A percentile compares a stretch with the other conserved stretches of the same genome.
phyloP scores from a whole-genome alignment of 768 basidiomycete species.

The Leccinum boreale region DNA sequence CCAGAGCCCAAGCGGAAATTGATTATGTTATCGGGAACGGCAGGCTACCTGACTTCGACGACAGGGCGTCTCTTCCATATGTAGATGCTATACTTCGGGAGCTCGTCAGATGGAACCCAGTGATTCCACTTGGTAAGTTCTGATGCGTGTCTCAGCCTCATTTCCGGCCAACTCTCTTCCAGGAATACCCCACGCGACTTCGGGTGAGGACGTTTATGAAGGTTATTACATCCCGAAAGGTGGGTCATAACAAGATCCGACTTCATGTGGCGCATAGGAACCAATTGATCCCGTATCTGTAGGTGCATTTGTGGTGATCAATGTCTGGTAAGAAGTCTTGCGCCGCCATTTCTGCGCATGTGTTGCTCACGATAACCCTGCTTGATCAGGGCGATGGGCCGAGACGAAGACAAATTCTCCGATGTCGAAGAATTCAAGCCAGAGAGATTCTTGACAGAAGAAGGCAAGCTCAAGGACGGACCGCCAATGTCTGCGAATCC shows the following conservation, averaged over 20 bases:
- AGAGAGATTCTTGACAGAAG: conserved; percentile 21
- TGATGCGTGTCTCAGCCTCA: neutral
- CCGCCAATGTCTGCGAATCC: conserved; percentile 15
- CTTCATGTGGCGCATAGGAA: neutral
- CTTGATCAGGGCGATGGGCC: conserved; percentile 20
- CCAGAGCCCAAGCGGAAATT: conserved; percentile 24
- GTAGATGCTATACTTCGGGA: conserved; percentile 42
- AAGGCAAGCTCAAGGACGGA: conserved; percentile 10
- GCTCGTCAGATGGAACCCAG: conserved; percentile 25
- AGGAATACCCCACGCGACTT: conserved; percentile 27
- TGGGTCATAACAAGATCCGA: neutral
- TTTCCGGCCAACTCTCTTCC: neutral
- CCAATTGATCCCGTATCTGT: neutral
- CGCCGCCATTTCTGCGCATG: neutral
- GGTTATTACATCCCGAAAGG: conserved; percentile 44
- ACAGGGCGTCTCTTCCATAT: conserved; percentile 35
- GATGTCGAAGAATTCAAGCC: conserved; percentile 27
- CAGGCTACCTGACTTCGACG: conserved; percentile 26
- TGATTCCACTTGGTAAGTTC: conserved; percentile 21
- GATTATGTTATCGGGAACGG: conserved; percentile 23
- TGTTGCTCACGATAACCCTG: neutral
- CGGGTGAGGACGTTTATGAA: conserved; percentile 24
- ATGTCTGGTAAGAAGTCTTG: conserved; percentile 30
- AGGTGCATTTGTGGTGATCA: conserved; percentile 32
- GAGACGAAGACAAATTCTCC: conserved; percentile 14